These are phyloP conservation scores for Coniophora puteana DNA, from an alignment of 1,284 basidiomycete genomes.

Conservation along the genomic window DNA sequence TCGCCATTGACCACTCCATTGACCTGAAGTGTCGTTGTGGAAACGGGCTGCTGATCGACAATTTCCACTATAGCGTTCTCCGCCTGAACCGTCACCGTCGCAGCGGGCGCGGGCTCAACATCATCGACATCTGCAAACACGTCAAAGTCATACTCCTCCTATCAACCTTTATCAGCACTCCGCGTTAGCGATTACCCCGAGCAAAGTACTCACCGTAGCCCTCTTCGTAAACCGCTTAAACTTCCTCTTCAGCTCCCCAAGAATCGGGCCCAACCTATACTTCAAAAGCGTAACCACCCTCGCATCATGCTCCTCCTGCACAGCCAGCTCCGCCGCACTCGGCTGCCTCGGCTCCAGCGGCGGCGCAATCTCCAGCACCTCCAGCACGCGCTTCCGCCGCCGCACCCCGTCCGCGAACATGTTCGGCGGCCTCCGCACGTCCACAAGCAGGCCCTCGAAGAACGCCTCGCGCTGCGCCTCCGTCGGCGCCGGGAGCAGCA, in stretches of 20 bases:
- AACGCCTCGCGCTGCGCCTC: slow-evolving; percentile 66
- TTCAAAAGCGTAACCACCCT: slow-evolving; percentile 81
- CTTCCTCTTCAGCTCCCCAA: slow-evolving; percentile 89
- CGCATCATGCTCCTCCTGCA: slow-evolving; percentile 83
- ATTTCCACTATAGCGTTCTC: slow-evolving; percentile 45
- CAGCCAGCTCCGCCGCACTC: slow-evolving; percentile 78
- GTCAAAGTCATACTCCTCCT: slow-evolving; percentile 75
- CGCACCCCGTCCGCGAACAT: slow-evolving; percentile 91
- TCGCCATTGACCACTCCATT: slow-evolving; percentile 30
- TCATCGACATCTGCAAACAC: slow-evolving; percentile 25
- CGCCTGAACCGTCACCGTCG: slow-evolving; percentile 37
- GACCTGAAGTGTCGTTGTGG: slow-evolving; percentile 19
- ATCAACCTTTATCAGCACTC: no score
- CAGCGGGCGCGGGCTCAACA: slow-evolving; percentile 30
- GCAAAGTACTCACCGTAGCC: slow-evolving; percentile 58
- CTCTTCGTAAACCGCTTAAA: slow-evolving; percentile 89
- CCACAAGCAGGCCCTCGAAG: slow-evolving; percentile 72
- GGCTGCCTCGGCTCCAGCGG: slow-evolving; percentile 85
- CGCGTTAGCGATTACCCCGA: slow-evolving; percentile 1
- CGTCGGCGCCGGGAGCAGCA: slow-evolving; percentile 56
- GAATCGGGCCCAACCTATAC: slow-evolving; percentile 82
- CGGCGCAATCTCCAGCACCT: slow-evolving; percentile 85
- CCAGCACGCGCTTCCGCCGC: slow-evolving; percentile 80
- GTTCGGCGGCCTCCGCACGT: slow-evolving; percentile 75
- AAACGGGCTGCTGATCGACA: slow-evolving; percentile 36